Evolutionary conservation across 2,329 filamentous ascomycete species (phyloP).

Genomic region (Bimuria novae-zelandiae): DNA sequence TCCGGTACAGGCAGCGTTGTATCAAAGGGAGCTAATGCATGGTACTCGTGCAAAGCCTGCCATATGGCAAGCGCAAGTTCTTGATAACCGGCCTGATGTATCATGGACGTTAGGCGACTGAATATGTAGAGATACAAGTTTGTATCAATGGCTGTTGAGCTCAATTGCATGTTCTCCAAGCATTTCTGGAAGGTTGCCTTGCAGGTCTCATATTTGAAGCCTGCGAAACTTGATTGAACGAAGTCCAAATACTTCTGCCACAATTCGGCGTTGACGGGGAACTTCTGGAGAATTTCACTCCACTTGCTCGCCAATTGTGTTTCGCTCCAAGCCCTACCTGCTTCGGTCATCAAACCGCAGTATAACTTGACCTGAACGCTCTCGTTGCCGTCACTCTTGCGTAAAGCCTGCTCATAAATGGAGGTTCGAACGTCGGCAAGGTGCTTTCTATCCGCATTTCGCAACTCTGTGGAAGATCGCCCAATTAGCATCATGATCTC

Average conservation of each 20-base stretch:
- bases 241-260: slow-evolving; percentile 78
- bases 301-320: slow-evolving; percentile 67
- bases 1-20: not conserved
- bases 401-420: slow-evolving; percentile 77
- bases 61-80: slow-evolving; percentile 80
- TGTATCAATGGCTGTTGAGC: slow-evolving; percentile 6
- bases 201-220: slow-evolving; percentile 70
- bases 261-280: slow-evolving; percentile 63
- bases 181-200: slow-evolving; percentile 64
- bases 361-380: slow-evolving; percentile 64
- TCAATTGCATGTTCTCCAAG: slow-evolving; percentile 48
- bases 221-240: slow-evolving; percentile 67
- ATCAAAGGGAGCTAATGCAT: slow-evolving; percentile 64
- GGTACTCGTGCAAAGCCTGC: slow-evolving; percentile 80
- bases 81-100: slow-evolving; percentile 75
- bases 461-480: slow-evolving; percentile 51
- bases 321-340: slow-evolving; percentile 72
- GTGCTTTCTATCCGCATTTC: slow-evolving; percentile 66
- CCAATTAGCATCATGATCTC: slow-evolving; percentile 64
- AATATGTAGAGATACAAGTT: slow-evolving; percentile 66
- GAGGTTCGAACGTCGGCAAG: slow-evolving; percentile 80
- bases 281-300: slow-evolving; percentile 62
- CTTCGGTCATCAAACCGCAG: slow-evolving; percentile 73
- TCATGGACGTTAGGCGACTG: slow-evolving; percentile 72
- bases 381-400: slow-evolving; percentile 54